A percentile compares a stretch with the other conserved stretches of the same genome.
Evolutionary conservation across 768 basidiomycete genomes (phyloP).

Genomic region (Mycena chlorophos): DNA sequence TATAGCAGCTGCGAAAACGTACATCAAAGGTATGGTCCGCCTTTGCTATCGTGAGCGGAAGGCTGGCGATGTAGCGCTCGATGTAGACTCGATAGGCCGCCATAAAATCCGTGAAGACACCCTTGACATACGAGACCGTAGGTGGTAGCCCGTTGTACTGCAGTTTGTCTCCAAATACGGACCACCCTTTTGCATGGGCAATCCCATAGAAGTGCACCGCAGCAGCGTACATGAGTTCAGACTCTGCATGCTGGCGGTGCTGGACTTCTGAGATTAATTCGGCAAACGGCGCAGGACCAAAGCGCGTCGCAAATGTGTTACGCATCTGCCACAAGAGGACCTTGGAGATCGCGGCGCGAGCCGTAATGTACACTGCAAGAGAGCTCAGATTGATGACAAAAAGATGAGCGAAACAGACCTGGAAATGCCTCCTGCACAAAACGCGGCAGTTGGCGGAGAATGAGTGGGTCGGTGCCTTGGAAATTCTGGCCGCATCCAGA

Average conservation of each 20-base stretch:
- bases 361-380: constrained; percentile 4
- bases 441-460: constrained; percentile 13
- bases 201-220: constrained; percentile 1
- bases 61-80: neutral
- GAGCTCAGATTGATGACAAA: neutral
- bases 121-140: neutral
- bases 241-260: neutral
- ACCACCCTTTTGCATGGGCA: neutral
- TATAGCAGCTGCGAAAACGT: neutral
- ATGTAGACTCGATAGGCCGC: neutral
- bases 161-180: constrained; percentile 1
- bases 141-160: neutral
- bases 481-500: constrained; percentile 9
- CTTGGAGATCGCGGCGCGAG: constrained; percentile 1
- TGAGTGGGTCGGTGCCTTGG: constrained; percentile 12
- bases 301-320: neutral
- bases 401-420: neutral
- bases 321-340: constrained; percentile 3
- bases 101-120: neutral
- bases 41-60: neutral
- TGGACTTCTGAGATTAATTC: constrained; percentile 6
- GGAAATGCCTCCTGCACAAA: constrained; percentile 11
- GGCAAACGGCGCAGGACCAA: constrained; percentile 6
- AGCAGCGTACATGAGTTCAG: constrained; percentile 4
- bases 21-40: neutral